Percentiles rank a stretch among this genome's conserved stretches.
Evolutionary conservation across 2,329 filamentous ascomycete species (phyloP).

Genomic region (Monascus ruber): DNA sequence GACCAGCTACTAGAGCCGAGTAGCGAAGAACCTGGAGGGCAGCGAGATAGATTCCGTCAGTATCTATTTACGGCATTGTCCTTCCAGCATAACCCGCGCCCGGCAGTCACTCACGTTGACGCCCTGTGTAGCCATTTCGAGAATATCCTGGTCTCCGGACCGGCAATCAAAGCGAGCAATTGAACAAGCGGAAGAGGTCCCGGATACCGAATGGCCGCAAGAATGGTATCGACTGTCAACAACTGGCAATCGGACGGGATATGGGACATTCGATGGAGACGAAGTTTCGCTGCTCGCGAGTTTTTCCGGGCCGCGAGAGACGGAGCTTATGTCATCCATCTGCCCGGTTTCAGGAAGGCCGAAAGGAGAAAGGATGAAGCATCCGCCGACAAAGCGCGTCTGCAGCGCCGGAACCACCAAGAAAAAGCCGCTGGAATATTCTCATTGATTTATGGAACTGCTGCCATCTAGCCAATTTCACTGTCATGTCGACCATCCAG

Average conservation of each 20-base stretch:
- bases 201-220: slow-evolving; percentile 20
- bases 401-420: slow-evolving; percentile 5
- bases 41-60: no score
- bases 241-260: slow-evolving; percentile 19
- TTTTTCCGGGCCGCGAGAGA: slow-evolving; percentile 29
- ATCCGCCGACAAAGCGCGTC: background rate
- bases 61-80: no score
- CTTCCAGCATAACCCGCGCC: slow-evolving; percentile 1
- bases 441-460: slow-evolving; percentile 4
- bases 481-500: slow-evolving; percentile 36
- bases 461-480: slow-evolving; percentile 2
- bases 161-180: slow-evolving; percentile 27
- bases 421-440: slow-evolving; percentile 7
- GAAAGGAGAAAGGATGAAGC: background rate
- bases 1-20: slow-evolving; percentile 79
- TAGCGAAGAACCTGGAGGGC: slow-evolving; percentile 77
- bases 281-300: slow-evolving; percentile 30
- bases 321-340: slow-evolving; percentile 29
- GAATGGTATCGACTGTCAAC: slow-evolving; percentile 27
- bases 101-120: slow-evolving; percentile 46
- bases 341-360: slow-evolving; percentile 7
- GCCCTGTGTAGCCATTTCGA: slow-evolving; percentile 54
- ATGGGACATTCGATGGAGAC: slow-evolving; percentile 16
- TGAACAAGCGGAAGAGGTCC: slow-evolving; percentile 18
- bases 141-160: slow-evolving; percentile 32